Base-by-base conservation (phyloP, 2,329 filamentous ascomycete genomes). In the Penicillium vulpinum region DNA sequence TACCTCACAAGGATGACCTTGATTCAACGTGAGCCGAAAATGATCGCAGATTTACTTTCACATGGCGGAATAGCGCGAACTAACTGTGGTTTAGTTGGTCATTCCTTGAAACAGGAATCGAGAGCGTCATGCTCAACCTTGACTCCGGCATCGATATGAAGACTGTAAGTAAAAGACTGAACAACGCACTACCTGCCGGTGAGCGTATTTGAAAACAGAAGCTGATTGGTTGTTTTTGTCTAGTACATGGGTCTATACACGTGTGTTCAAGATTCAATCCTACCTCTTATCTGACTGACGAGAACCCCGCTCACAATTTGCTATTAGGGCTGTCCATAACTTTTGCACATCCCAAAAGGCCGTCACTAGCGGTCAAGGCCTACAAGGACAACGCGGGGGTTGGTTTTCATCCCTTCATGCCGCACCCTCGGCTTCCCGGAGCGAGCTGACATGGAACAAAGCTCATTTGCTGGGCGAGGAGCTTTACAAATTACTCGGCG, bases 271-370 rank as follows among this genome's bases (percentile, higher is more conserved):
- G 18, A 28, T 41, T 49, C 16, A 15, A 46, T n/a, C n/a, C 36
- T 41, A 35, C 16, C 22, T 56, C 35, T 6, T 35, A 65, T 78
- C 75, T 55, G 15, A 51, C 75, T 55, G 15, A 51, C 33, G 46
- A 40, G 40, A 24, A 29, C 8, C 68, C 18, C 66, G 35, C 52
- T 54, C 21, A 66, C 60, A 53, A 26, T 11, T 22, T 54, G 36
- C 62, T 51, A 54, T 54, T 73, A 92, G 83, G 51, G 92, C 92
- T 59, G 94, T 99, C 48, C 94, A 99, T 79, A 97, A 99, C 80
- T 99, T 99, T 77, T 99, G 94, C 76, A 99, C 94, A 55, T 96
- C 94, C 24, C 94, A 97, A 75, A 97, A 97, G 75, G 91, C 91
- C 1, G 87, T 92, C 43, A 84, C 85, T n/a, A 81, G 84, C 51